Evolutionary conservation across 2,329 filamentous ascomycete species (phyloP).

Genomic region (Pseudohalonectria lignicola): DNA sequence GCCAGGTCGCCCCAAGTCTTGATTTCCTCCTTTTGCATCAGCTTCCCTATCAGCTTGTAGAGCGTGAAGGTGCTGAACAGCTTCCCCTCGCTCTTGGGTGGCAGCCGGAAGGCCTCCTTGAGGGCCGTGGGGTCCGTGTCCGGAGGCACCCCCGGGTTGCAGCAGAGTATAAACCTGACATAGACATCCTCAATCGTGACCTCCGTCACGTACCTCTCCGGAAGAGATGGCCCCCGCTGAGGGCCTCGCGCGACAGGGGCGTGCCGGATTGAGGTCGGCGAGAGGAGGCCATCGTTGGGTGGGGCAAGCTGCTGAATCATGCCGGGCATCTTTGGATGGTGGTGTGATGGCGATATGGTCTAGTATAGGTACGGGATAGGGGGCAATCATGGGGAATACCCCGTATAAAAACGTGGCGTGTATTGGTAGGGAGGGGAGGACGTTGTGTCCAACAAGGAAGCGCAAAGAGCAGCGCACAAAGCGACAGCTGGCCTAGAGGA

Average conservation of each 20-base stretch:
- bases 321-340: too few relatives aligned
- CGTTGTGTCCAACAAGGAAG: too few relatives aligned
- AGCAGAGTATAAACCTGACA: constrained; percentile 76
- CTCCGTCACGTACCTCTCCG: constrained; percentile 55
- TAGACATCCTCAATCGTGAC: constrained; percentile 73
- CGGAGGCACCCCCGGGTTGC: constrained; percentile 71
- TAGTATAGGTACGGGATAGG: too few relatives aligned
- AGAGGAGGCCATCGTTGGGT: neutral
- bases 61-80: constrained; percentile 69
- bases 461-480: too few relatives aligned
- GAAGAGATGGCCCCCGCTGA: constrained; percentile 35
- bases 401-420: too few relatives aligned
- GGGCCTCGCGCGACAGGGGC: too few relatives aligned
- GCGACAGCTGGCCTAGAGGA: too few relatives aligned
- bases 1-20: constrained; percentile 90
- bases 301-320: constrained; percentile 3
- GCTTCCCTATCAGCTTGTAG: constrained; percentile 66
- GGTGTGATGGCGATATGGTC: too few relatives aligned
- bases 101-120: constrained; percentile 64
- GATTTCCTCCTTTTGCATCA: constrained; percentile 65
- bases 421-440: too few relatives aligned
- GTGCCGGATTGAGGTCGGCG: too few relatives aligned
- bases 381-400: too few relatives aligned
- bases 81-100: constrained; percentile 81
- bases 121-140: constrained; percentile 60